Base-by-base conservation (phyloP, 1,139 yeast species). In the Yamadazyma pseudoaaseri region DNA sequence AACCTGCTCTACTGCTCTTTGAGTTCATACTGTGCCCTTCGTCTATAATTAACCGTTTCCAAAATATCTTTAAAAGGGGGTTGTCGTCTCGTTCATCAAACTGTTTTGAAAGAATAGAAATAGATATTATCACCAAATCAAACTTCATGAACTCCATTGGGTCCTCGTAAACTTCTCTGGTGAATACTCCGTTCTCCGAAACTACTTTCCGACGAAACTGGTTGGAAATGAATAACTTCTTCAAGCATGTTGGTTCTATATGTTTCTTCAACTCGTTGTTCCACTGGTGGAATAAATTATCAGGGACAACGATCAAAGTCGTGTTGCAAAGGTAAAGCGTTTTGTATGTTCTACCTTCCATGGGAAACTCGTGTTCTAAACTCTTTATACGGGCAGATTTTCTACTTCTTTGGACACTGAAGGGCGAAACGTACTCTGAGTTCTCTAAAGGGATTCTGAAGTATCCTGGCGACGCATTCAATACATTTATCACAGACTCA, bases 41-140 rank as follows among this genome's bases (percentile, higher is more conserved):
- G 49, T 82, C 90, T n/a, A 82, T 75, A 12, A 82, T 77, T 18
- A 81, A 56, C 18, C 89, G 51, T 47, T 81, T 82, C 89, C 89
- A 82, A 43, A 73, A 76, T 0, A 81, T 54, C 8, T 52, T 48
- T 20, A 57, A 51, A 10, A 81, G 50, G 0, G 69, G 59, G 3
- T 70, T 63, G 2, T 47, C 46, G 12, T 41, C 56, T 7, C 41
- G 27, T 29, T 40, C 34, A 28, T 58, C 63, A 7, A 62, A 45
- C 36, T 70, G 73, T 20, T 52, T 50, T 1, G 78, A 57, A 43
- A 79, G 64, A 9, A 68, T 55, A 0, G 76, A 62, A 12, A 62
- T 56, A 0, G 85, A 63, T 29, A 80, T 56, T n/a, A 81, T 41
- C 1, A 82, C 62, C 2, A 80, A 41, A 45, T 81, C 87, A 47